These are phyloP conservation scores for Boletus insuetus DNA, from an alignment of 768 basidiomycete genomes.

Conservation along the genomic window DNA sequence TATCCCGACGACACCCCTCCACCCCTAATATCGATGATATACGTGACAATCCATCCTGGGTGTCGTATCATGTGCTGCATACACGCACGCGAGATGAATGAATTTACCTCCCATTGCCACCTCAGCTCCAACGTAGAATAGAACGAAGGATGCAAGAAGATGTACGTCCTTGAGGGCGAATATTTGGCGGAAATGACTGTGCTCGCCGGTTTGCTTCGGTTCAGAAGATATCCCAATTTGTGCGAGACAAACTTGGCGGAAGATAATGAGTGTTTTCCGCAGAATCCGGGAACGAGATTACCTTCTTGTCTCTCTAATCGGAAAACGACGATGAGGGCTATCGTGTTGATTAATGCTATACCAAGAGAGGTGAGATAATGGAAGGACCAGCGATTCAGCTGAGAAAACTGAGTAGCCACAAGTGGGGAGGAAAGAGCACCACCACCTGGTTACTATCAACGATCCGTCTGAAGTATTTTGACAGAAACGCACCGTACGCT, in stretches of 20 bases:
- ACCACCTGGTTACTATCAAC: slow-evolving; percentile 27
- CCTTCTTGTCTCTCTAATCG: slow-evolving; percentile 42
- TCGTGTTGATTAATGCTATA: slow-evolving; percentile 55
- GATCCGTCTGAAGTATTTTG: not conserved
- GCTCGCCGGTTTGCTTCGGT: slow-evolving; percentile 21
- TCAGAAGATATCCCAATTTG: slow-evolving; percentile 20
- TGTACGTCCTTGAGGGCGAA: slow-evolving; percentile 41
- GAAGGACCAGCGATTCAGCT: slow-evolving; percentile 36
- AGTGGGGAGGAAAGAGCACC: slow-evolving; percentile 53
- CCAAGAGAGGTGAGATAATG: slow-evolving; percentile 56
- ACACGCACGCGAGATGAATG: not conserved
- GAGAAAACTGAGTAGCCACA: slow-evolving; percentile 53
- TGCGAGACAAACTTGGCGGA: too few species aligned
- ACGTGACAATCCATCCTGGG: slow-evolving; percentile 69
- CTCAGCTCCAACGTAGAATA: slow-evolving; percentile 49
- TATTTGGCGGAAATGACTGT: slow-evolving; percentile 46
- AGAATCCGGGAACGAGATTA: too few species aligned
- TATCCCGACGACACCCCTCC: slow-evolving; percentile 47
- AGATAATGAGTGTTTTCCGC: too few species aligned
- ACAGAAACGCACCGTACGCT: slow-evolving; percentile 12
- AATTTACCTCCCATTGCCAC: slow-evolving; percentile 37
- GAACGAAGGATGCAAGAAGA: slow-evolving; percentile 42
- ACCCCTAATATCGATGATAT: slow-evolving; percentile 41
- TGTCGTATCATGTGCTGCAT: not conserved
- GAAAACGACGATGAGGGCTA: slow-evolving; percentile 47